These are phyloP conservation scores for Microbotryum lychnidis-dioicae DNA, from an alignment of 1,284 basidiomycete genomes.

Conservation along the genomic window DNA sequence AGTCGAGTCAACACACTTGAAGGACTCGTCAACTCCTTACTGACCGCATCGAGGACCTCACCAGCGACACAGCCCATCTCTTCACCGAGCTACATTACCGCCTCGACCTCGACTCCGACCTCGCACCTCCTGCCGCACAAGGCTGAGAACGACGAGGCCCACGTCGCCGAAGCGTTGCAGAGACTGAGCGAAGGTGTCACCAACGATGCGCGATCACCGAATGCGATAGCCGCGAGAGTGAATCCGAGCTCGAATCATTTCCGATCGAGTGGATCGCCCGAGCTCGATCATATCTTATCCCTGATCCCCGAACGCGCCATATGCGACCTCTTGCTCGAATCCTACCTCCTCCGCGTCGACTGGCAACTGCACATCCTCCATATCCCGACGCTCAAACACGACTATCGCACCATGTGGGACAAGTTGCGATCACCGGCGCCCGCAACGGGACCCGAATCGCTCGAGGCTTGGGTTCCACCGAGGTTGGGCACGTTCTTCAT, in stretches of 20 bases:
- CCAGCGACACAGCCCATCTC: neutral
- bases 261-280: neutral
- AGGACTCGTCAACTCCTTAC: neutral
- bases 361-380: conserved; percentile 4
- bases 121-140: neutral
- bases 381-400: neutral
- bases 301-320: neutral
- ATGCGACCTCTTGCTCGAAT: neutral
- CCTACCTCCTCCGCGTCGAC: neutral
- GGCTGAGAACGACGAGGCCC: neutral
- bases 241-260: too few relatives aligned
- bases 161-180: conserved; percentile 5
- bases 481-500: neutral
- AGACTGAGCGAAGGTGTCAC: neutral
- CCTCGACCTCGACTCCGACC: too few relatives aligned
- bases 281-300: neutral
- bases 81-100: neutral
- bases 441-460: neutral
- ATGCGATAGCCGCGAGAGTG: too few relatives aligned
- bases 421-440: neutral
- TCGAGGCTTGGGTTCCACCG: neutral
- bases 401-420: neutral
- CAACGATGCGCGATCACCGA: too few relatives aligned
- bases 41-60: neutral
- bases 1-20: conserved; percentile 1